Evolutionary conservation across 306 rosid genomes (phyloP).

Genomic region (Castanea sativa): DNA sequence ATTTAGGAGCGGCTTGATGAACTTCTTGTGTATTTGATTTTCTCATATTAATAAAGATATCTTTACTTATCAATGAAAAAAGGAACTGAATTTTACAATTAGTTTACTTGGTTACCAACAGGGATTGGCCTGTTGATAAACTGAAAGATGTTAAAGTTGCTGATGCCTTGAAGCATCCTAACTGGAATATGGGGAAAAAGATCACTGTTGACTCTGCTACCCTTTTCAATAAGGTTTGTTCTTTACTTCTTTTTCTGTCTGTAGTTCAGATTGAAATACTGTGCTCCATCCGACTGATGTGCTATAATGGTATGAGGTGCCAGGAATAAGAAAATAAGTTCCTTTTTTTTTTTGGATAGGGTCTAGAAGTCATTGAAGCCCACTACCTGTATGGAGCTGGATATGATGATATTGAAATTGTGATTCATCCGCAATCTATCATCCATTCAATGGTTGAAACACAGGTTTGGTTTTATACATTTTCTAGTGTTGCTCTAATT

Average conservation of each 20-base stretch:
- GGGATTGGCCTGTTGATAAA: constrained; percentile 97
- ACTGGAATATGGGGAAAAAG: constrained; percentile 99
- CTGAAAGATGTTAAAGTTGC: constrained; percentile 95
- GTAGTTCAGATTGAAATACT: constrained; percentile 11
- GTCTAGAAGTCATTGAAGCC: constrained; percentile 97
- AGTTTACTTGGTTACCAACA: constrained; percentile 24
- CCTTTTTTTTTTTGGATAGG: constrained; percentile 42
- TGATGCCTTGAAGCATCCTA: constrained; percentile 97
- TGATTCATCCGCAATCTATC: constrained; percentile 95
- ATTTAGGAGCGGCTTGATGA: too few relatives aligned
- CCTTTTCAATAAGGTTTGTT: constrained; percentile 86
- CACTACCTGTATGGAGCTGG: constrained; percentile 96
- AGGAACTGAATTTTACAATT: neutral
- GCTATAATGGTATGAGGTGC: constrained; percentile 7
- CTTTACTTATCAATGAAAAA: too few relatives aligned
- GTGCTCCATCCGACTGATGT: neutral
- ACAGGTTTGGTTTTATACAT: constrained; percentile 55
- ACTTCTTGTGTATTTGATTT: too few relatives aligned
- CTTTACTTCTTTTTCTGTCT: neutral
- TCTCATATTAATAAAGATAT: too few relatives aligned
- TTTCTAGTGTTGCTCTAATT: neutral
- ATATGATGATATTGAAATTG: constrained; percentile 82
- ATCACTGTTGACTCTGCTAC: constrained; percentile 99
- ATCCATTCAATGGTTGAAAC: constrained; percentile 97
- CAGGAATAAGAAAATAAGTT: constrained; percentile 7